Evolutionary conservation across 2,329 filamentous ascomycete species (phyloP).

Genomic region (Xylaria hypoxylon): DNA sequence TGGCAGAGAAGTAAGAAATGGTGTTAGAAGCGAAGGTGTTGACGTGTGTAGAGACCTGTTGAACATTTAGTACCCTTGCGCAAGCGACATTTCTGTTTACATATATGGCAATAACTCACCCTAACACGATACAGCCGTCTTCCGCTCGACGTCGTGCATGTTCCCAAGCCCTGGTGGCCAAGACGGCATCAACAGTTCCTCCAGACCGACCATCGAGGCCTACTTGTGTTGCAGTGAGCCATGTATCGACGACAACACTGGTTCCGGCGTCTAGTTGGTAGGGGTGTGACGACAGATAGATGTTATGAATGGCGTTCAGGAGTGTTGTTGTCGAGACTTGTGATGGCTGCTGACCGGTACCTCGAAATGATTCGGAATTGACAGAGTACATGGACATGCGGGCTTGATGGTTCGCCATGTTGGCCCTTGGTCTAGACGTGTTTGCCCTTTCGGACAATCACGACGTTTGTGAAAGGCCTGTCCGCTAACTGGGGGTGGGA

Average conservation of each 20-base stretch:
- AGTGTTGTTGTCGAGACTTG: slow-evolving; percentile 94
- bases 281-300: slow-evolving; percentile 84
- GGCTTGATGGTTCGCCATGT: slow-evolving; percentile 65
- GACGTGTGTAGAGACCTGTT: slow-evolving; percentile 87
- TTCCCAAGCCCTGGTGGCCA: slow-evolving; percentile 91
- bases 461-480: slow-evolving; percentile 40
- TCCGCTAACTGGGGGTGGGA: slow-evolving; percentile 2
- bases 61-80: slow-evolving; percentile 35
- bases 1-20: slow-evolving; percentile 85
- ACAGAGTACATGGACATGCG: slow-evolving; percentile 78
- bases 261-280: slow-evolving; percentile 90
- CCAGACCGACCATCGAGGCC: slow-evolving; percentile 76
- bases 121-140: slow-evolving; percentile 91
- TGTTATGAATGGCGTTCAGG: slow-evolving; percentile 90
- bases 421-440: slow-evolving; percentile 49
- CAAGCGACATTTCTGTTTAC: background rate
- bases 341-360: slow-evolving; percentile 73
- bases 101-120: slow-evolving; percentile 67
- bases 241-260: slow-evolving; percentile 94
- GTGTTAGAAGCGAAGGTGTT: slow-evolving; percentile 83
- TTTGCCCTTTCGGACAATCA: slow-evolving; percentile 58
- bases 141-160: slow-evolving; percentile 94
- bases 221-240: slow-evolving; percentile 82
- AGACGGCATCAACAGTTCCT: slow-evolving; percentile 81
- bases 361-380: slow-evolving; percentile 71